Base-by-base conservation (phyloP, 441 rosid genomes). In the Omphalea diandra region DNA sequence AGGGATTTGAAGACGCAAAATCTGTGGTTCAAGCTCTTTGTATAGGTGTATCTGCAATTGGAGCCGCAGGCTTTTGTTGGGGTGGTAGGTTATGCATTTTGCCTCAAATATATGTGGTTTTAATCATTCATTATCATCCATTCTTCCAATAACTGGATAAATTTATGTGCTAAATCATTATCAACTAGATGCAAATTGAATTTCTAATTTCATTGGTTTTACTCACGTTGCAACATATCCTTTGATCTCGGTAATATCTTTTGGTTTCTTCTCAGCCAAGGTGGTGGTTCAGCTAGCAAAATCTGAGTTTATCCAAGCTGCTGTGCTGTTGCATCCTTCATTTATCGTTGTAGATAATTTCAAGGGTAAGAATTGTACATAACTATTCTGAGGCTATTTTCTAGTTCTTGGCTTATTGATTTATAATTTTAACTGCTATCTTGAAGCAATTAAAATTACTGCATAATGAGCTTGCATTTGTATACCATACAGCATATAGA, bases 321-420 rank as follows among this genome's bases (percentile, higher is more conserved):
- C 83, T 67, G 91, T 85, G 49, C 61, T 94, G 71, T 83, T 82
- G 67, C 98, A 94, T 77, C 97, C 97, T 78, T 77, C 93, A 50
- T 77, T 86, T 56, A 91, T 94, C 67, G 71, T 83, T 14, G 76
- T 86, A 8, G 95, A 87, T 26, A 97, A 91, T 73, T 78, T 91
- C 50, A 86, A 88, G 66, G 85, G 98, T 91, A 88, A 60, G 79
- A 59, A 26, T 40, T 38, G 11, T 62, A 14, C 9, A 43, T 57
- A 2, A 29, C 1, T n/a, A 10, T 29, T 0, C 4, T 41, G 24
- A 31, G 55, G 44, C 44, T 41, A 1, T 68, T 8, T 20, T 57
- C 56, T 5, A 8, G 17, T n/a, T n/a, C 24, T 33, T 56, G 12
- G 31, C 5, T 55, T 46, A 27, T 12, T n/a, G 27, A 22, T 9